Conservation (phyloP, 352 stramenopile species). For the Phytophthora hybrid region DNA sequence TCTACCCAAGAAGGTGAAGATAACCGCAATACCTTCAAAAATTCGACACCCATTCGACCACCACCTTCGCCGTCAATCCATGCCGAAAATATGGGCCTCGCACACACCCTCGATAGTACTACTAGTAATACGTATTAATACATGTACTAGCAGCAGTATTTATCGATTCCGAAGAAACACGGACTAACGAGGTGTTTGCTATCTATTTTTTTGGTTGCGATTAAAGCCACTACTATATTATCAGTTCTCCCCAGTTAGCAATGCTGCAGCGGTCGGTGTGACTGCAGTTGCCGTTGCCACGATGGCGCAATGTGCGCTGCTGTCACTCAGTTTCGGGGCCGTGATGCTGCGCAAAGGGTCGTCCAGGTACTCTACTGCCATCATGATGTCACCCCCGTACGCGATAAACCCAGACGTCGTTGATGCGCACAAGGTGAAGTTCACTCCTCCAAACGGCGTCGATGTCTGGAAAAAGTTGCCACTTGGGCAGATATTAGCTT, state of each 20-base stretch:
- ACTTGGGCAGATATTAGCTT: neutral
- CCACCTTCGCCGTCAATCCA: no score
- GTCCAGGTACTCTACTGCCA: neutral
- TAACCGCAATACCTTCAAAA: no score
- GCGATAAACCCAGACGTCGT: neutral
- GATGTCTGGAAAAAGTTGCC: neutral
- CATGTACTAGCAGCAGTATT: no score
- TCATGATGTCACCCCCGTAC: neutral
- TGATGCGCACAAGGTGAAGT: neutral
- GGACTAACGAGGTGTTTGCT: no score
- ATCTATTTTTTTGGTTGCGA: no score
- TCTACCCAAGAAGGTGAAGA: conserved; percentile 3
- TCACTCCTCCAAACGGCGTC: neutral
- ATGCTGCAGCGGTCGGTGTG: neutral
- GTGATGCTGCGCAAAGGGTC: neutral
- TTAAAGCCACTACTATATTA: no score
- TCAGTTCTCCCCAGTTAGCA: neutral
- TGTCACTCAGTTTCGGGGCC: neutral
- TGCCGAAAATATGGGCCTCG: no score
- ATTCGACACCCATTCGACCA: no score
- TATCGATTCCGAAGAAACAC: no score
- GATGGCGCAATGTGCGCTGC: neutral
- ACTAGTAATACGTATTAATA: no score
- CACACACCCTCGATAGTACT: no score
- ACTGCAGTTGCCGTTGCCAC: neutral